Evolutionary conservation across 495 filamentous ascomycete species (phyloP), one percentile per base, ranked within the genome.

Genomic region (Copromyces sp.): DNA sequence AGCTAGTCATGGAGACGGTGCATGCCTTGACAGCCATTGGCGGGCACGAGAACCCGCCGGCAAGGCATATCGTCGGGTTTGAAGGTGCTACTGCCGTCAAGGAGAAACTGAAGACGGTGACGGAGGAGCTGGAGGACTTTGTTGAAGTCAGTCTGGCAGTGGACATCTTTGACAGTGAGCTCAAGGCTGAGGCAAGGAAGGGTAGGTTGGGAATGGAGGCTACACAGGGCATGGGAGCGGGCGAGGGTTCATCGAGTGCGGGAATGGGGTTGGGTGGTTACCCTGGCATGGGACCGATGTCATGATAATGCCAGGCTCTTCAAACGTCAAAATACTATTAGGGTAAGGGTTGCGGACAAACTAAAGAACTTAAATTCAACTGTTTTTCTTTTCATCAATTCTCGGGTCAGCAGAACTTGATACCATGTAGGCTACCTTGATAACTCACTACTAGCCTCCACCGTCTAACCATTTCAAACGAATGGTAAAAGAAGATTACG

Each of bases 61-160:
- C 94, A 4, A 85, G 95, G 39, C 94, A 98, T 79, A 97, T 98
- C 73, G 94, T 98, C 0, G 95, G 95, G 2, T 91, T 92, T 76
- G 95, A 98, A 79, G 94, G 93, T 11, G 91, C 94, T 40, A 88
- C 90, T 6, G 91, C 90, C 39, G 94, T 99, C 24, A 97, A 96
- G 76, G 95, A 98, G 84, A 98, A 97, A 82, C 82, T 99, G 70
- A 97, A 96, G 85, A 98, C 94, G 29, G 91, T 97, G 2, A 96
- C 93, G 70, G 94, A 98, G 79, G 95, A 98, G 82, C 77, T 98
- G 45, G 95, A 98, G 80, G 95, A 98, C 72, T 98, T 98, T 82
- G 90, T 97, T 39, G 93, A 95, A 75, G 91, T 92, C 32, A 97
- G 94, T 74, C 86, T 91, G 74, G 91, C 91, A 1, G 93, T 94